Percentiles rank a stretch among this genome's conserved stretches.
phyloP scores from a whole-genome alignment of 163 green algal genomes.

The Prototheca cutis region DNA sequence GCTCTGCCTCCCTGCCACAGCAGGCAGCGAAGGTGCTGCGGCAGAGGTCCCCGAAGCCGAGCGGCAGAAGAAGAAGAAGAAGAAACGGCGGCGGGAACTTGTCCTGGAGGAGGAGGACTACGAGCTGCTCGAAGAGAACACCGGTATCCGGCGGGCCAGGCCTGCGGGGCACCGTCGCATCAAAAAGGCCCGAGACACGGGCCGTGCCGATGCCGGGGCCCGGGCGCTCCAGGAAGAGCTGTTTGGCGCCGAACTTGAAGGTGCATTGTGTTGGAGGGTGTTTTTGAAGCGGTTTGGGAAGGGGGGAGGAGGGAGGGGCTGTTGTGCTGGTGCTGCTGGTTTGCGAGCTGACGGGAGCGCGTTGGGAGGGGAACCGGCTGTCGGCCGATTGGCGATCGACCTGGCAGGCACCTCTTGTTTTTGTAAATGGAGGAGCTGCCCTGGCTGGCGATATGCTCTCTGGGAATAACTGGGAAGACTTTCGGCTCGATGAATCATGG shows the following conservation, averaged over 20 bases:
- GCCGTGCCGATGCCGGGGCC: conserved; percentile 2
- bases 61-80: conserved; percentile 41
- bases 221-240: conserved; percentile 43
- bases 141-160: conserved; percentile 42
- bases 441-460: too few relatives aligned
- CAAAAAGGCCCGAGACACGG: conserved; percentile 40
- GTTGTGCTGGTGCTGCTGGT: neutral
- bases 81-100: conserved; percentile 33
- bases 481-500: too few relatives aligned
- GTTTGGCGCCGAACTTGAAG: conserved; percentile 42
- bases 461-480: too few relatives aligned
- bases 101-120: conserved; percentile 69
- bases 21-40: too few relatives aligned
- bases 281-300: neutral
- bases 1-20: too few relatives aligned
- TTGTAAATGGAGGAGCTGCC: too few relatives aligned
- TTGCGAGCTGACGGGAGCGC: too few relatives aligned
- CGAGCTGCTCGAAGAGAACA: conserved; percentile 62
- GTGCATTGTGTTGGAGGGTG: too few relatives aligned
- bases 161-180: conserved; percentile 33
- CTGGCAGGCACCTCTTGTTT: neutral
- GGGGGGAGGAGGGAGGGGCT: neutral
- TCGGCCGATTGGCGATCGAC: too few relatives aligned
- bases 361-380: too few relatives aligned
- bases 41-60: too few relatives aligned